Conservation (phyloP, 148 eudicot genomes). For the Arbutus unedo region DNA sequence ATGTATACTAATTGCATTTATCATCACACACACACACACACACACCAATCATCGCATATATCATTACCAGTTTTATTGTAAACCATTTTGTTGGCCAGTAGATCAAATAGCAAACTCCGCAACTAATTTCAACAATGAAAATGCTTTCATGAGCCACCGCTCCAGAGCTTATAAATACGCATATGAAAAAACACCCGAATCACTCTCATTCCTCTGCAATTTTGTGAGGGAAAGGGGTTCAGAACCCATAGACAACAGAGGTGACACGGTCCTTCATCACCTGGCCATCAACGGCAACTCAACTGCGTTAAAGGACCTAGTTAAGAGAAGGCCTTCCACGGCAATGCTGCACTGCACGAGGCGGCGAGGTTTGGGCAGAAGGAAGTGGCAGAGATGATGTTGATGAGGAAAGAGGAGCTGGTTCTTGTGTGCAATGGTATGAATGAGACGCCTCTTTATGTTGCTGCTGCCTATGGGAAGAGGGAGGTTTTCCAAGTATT, state of each 20-base stretch:
- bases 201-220: neutral
- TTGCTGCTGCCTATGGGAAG: neutral
- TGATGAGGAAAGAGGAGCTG: neutral
- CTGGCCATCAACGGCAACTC: neutral
- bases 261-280: neutral
- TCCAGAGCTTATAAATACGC: neutral
- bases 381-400: neutral
- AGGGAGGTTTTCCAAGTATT: neutral
- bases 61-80: too few relatives aligned
- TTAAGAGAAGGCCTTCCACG: neutral
- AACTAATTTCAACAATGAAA: too few relatives aligned
- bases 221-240: neutral
- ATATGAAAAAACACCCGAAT: neutral
- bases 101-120: too few relatives aligned
- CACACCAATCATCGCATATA: too few relatives aligned
- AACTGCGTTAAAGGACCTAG: neutral
- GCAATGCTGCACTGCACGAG: conserved; percentile 3
- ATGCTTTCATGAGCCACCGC: too few relatives aligned
- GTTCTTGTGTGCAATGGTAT: neutral
- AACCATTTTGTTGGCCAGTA: too few relatives aligned
- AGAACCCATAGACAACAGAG: neutral
- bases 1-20: too few relatives aligned
- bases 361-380: neutral
- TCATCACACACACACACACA: too few relatives aligned
- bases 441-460: neutral